Evolutionary conservation across 2,329 filamentous ascomycete species (phyloP).

Genomic region (Claviceps monticola): DNA sequence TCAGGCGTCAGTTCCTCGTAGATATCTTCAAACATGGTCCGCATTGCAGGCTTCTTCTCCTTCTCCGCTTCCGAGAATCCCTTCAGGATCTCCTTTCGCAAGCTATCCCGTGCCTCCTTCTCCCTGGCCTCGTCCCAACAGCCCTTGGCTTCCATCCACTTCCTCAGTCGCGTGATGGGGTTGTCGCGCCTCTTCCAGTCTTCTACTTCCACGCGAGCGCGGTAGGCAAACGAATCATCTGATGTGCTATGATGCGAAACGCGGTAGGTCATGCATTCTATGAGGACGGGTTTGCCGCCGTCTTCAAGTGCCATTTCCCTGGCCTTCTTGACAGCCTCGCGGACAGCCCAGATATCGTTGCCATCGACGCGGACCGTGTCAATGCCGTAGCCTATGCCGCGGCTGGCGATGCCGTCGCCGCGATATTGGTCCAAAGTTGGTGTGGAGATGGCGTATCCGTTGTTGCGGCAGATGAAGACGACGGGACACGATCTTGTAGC

Average conservation of each 20-base stretch:
- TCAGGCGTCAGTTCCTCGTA: slow-evolving; percentile 82
- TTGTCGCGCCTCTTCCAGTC: slow-evolving; percentile 90
- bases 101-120: slow-evolving; percentile 49
- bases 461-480: slow-evolving; percentile 84
- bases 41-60: slow-evolving; percentile 62
- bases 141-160: slow-evolving; percentile 75
- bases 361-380: slow-evolving; percentile 85
- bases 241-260: slow-evolving; percentile 94
- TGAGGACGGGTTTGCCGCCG: slow-evolving; percentile 69
- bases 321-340: slow-evolving; percentile 65
- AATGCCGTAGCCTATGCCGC: slow-evolving; percentile 84
- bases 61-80: slow-evolving; percentile 76
- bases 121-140: slow-evolving; percentile 81
- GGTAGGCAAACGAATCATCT: slow-evolving; percentile 93
- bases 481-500: slow-evolving; percentile 79
- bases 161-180: slow-evolving; percentile 69
- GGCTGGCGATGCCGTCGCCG: slow-evolving; percentile 77
- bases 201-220: slow-evolving; percentile 83
- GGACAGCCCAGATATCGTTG: slow-evolving; percentile 86
- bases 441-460: slow-evolving; percentile 83
- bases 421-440: slow-evolving; percentile 84
- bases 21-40: slow-evolving; percentile 69
- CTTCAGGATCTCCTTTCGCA: slow-evolving; percentile 63
- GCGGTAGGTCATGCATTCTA: slow-evolving; percentile 97
- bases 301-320: slow-evolving; percentile 64